These are phyloP conservation scores for Trichoderma aggressivum DNA, from an alignment of 2,329 filamentous ascomycete genomes.

Conservation along the genomic window DNA sequence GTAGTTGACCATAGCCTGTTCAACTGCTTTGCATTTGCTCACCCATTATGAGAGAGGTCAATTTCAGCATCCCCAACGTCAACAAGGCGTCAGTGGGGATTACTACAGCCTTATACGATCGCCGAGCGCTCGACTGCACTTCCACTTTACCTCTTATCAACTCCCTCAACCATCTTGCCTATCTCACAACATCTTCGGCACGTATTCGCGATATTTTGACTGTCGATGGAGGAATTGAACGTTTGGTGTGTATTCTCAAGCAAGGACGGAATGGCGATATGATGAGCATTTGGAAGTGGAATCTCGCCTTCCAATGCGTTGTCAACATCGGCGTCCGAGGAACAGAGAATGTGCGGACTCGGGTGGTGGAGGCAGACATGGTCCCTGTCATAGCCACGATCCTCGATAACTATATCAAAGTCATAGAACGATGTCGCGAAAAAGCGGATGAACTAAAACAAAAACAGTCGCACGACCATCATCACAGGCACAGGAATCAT, in stretches of 20 bases:
- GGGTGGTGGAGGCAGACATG: conserved; percentile 98
- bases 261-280: conserved; percentile 94
- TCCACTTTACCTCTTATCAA: conserved; percentile 97
- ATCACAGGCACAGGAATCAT: conserved; percentile 48
- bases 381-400: conserved; percentile 98
- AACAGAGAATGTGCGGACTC: conserved; percentile 87
- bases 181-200: conserved; percentile 95
- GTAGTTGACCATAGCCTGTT: neutral
- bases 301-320: conserved; percentile 96
- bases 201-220: conserved; percentile 97
- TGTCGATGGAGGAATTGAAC: conserved; percentile 96
- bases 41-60: conserved; percentile 93
- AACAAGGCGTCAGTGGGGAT: conserved; percentile 99
- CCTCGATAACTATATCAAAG: conserved; percentile 96
- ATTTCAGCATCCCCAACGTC: conserved; percentile 98
- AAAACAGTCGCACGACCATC: conserved; percentile 57
- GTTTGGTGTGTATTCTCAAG: conserved; percentile 95
- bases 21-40: conserved; percentile 15
- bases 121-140: conserved; percentile 94
- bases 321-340: conserved; percentile 98
- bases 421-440: conserved; percentile 86
- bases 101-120: conserved; percentile 96
- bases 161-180: conserved; percentile 96
- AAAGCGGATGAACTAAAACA: conserved; percentile 79
- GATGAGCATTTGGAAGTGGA: conserved; percentile 99